These are phyloP conservation scores for Phaeodactylum tricornutum DNA, from an alignment of 108 stramenopile species.

Conservation along the genomic window DNA sequence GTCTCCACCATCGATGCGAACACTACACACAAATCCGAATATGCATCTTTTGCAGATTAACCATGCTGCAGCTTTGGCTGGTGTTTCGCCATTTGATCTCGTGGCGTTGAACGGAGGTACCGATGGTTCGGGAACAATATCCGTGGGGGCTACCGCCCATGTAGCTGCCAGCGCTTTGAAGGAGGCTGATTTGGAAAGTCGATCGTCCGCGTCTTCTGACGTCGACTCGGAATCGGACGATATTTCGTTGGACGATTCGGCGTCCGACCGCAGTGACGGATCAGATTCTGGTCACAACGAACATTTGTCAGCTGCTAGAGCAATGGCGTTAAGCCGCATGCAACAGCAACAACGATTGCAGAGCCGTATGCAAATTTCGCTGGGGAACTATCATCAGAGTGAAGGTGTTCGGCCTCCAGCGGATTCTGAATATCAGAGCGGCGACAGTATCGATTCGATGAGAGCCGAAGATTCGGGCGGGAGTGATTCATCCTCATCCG, in stretches of 20 bases:
- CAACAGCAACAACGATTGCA: conserved; percentile 44
- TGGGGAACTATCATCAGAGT: conserved; percentile 8
- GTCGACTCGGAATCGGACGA: conserved; percentile 50
- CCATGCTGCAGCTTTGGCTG: conserved; percentile 26
- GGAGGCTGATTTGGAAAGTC: conserved; percentile 13
- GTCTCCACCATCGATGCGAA: conserved; percentile 1
- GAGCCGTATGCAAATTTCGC: conserved; percentile 12
- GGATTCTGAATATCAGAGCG: conserved; percentile 37
- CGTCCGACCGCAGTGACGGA: conserved; percentile 53
- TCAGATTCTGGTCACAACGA: conserved; percentile 34
- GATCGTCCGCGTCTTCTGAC: conserved; percentile 50
- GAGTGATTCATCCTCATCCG: conserved; percentile 46
- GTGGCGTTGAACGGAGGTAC: conserved; percentile 18
- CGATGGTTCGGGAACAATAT: background rate
- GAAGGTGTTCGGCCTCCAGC: conserved; percentile 24
- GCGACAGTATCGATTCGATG: conserved; percentile 33
- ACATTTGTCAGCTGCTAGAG: conserved; percentile 41
- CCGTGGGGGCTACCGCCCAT: background rate
- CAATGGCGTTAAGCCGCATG: conserved; percentile 42
- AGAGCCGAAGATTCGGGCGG: conserved; percentile 45
- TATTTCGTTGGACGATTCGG: conserved; percentile 54
- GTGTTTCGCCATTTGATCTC: conserved; percentile 24
- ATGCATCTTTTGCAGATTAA: conserved; percentile 31
- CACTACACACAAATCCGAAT: conserved; percentile 10
- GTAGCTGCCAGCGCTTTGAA: background rate